Base-by-base conservation (phyloP, 108 stramenopile genomes). In the Skeletonema tropicum region DNA sequence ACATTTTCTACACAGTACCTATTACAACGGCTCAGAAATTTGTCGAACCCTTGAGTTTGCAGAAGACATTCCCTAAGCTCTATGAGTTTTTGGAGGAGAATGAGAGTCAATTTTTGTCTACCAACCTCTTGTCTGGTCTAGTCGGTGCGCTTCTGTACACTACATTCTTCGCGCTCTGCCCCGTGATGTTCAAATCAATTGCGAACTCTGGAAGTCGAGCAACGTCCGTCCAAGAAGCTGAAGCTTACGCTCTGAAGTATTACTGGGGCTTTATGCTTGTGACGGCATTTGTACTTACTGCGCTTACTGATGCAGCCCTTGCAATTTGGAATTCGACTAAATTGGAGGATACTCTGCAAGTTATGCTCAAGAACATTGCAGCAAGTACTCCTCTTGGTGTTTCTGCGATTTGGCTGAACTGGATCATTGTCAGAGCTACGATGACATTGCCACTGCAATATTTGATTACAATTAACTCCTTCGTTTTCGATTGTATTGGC, bases 241-340 rank as follows among this genome's bases (percentile, higher is more conserved):
- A 92, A 80, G 83, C 82, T 36, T 82, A 73, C 39, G 90, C 93
- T 0, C 73, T 96, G 13, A 52, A 81, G 38, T 96, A 96, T 73
- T 96, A 91, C 64, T 96, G 95, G 95, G 91, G 81, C 73, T 94
- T 96, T 74, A 91, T 92, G 90, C 61, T 92, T 10, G 59, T 92
- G 42, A 88, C 94, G 9, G 91, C 90, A 14, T 94, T 92, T 71
- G 86, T 90, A 9, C 92, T 93, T 4, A 86, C 85, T 3, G 84
- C 84, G 31, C 48, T 96, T 14, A 79, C 86, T 25, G 84, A 82
- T 26, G 88, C 91, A 10, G 71, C 88, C 6, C 64, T 91, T 26
- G 60, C 80, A 8, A 84, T 87, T 45, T 86, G 90, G 77, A 67
- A 85, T 45, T 69, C 72, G 26, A 88, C 82, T 25, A 46, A 86